A percentile compares a stretch with the other conserved stretches of the same genome.
Evolutionary conservation across 768 basidiomycete genomes (phyloP).

Genomic region (Dacryopinax spathularia): DNA sequence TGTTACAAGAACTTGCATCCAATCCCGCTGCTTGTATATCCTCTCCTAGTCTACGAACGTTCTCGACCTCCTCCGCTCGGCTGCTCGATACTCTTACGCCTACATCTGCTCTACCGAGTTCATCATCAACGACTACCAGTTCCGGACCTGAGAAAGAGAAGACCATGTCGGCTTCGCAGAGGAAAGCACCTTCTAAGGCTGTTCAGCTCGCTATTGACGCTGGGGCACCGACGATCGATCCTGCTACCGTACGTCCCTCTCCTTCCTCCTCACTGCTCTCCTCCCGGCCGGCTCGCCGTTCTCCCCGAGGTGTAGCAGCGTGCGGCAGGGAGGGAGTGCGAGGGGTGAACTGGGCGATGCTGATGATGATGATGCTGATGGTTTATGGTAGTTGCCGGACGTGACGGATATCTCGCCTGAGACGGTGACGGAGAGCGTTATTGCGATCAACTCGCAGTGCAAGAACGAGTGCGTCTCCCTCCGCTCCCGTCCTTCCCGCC

Average conservation of each 20-base stretch:
- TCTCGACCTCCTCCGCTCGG: no score
- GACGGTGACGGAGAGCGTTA: slow-evolving; percentile 35
- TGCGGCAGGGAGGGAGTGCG: no score
- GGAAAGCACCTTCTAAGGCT: background rate
- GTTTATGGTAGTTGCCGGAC: slow-evolving; percentile 30
- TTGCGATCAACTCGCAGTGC: slow-evolving; percentile 27
- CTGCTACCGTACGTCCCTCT: background rate
- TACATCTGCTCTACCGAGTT: no score
- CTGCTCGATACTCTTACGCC: no score
- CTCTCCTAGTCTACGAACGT: no score
- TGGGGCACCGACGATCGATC: background rate
- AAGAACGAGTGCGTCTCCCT: slow-evolving; percentile 27
- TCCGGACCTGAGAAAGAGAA: background rate
- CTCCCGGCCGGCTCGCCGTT: no score
- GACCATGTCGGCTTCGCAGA: background rate
- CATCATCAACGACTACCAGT: no score
- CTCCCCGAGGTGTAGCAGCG: no score
- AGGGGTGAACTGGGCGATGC: no score
- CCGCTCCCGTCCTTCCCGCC: background rate
- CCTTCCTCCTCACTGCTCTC: background rate
- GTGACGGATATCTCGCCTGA: slow-evolving; percentile 26
- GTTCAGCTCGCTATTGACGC: slow-evolving; percentile 1
- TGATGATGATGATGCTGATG: background rate
- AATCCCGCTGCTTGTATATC: no score
- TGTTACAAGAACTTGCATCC: no score